Conservation (phyloP, 2,329 filamentous ascomycete species). For the Exophiala calicioides region DNA sequence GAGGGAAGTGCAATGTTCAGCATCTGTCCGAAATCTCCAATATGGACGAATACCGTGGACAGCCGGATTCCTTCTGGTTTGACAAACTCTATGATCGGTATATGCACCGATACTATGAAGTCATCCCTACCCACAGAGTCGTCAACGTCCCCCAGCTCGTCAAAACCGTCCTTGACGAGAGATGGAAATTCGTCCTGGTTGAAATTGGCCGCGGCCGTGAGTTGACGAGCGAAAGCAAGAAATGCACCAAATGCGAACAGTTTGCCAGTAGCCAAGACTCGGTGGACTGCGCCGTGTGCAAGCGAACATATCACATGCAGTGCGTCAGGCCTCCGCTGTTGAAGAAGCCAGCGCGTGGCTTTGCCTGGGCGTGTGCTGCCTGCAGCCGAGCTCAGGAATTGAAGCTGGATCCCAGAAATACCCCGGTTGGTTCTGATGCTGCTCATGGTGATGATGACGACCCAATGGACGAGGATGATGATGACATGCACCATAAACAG, state of each 20-base stretch:
- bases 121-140: slow-evolving; percentile 86
- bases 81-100: slow-evolving; percentile 98
- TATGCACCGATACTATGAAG: slow-evolving; percentile 96
- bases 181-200: slow-evolving; percentile 94
- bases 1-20: slow-evolving; percentile 87
- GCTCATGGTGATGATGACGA: slow-evolving; percentile 64
- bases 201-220: slow-evolving; percentile 94
- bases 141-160: slow-evolving; percentile 95
- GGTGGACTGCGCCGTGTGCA: slow-evolving; percentile 93
- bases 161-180: slow-evolving; percentile 91
- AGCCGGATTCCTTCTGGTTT: slow-evolving; percentile 89
- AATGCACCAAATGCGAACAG: slow-evolving; percentile 85
- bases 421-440: slow-evolving; percentile 65
- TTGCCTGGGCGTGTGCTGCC: slow-evolving; percentile 95
- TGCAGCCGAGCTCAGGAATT: slow-evolving; percentile 95
- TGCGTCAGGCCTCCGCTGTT: slow-evolving; percentile 88
- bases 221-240: slow-evolving; percentile 91
- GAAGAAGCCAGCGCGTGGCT: slow-evolving; percentile 95
- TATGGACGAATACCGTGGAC: slow-evolving; percentile 80
- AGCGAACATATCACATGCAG: slow-evolving; percentile 96
- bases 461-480: slow-evolving; percentile 66
- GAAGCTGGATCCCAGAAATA: slow-evolving; percentile 85
- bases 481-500: slow-evolving; percentile 61
- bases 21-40: slow-evolving; percentile 84
- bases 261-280: slow-evolving; percentile 95